These are phyloP conservation scores for Tagetes patula DNA, from an alignment of 129 eudicot species.

Conservation along the genomic window DNA sequence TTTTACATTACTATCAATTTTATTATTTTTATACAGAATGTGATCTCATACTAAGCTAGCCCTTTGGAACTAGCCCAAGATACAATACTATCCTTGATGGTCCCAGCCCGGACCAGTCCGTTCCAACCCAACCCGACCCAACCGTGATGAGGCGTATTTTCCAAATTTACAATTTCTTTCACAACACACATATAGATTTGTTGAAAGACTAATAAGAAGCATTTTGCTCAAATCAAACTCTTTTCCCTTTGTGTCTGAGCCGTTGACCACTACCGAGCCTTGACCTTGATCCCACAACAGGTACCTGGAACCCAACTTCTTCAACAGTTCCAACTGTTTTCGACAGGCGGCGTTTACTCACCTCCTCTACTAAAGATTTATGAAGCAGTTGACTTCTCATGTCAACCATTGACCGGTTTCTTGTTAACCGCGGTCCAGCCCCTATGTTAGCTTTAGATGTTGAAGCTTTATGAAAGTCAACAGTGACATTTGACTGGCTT, in stretches of 20 bases:
- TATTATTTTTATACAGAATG: constrained; percentile 24
- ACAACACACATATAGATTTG: constrained; percentile 9
- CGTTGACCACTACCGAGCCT: constrained; percentile 34
- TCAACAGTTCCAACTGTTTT: constrained; percentile 77
- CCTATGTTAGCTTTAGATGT: constrained; percentile 32
- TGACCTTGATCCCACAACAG: constrained; percentile 46
- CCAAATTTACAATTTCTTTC: constrained; percentile 10
- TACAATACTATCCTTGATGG: constrained; percentile 9
- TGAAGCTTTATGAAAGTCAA: constrained; percentile 35
- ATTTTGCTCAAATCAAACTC: constrained; percentile 26
- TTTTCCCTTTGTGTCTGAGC: constrained; percentile 39
- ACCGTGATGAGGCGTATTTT: background rate
- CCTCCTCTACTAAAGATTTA: constrained; percentile 64
- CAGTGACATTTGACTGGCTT: constrained; percentile 20
- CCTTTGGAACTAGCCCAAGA: constrained; percentile 25
- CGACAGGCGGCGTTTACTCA: constrained; percentile 57
- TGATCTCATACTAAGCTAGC: constrained; percentile 22
- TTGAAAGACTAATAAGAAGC: constrained; percentile 17
- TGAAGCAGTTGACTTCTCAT: constrained; percentile 83
- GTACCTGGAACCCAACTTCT: constrained; percentile 68
- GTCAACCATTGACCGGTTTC: constrained; percentile 73
- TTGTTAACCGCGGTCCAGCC: constrained; percentile 43
- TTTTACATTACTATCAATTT: constrained; percentile 24
- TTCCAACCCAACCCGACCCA: background rate
- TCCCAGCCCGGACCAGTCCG: background rate